Conservation (phyloP, 2,329 filamentous ascomycete species). For the Aspergillus fructus region DNA sequence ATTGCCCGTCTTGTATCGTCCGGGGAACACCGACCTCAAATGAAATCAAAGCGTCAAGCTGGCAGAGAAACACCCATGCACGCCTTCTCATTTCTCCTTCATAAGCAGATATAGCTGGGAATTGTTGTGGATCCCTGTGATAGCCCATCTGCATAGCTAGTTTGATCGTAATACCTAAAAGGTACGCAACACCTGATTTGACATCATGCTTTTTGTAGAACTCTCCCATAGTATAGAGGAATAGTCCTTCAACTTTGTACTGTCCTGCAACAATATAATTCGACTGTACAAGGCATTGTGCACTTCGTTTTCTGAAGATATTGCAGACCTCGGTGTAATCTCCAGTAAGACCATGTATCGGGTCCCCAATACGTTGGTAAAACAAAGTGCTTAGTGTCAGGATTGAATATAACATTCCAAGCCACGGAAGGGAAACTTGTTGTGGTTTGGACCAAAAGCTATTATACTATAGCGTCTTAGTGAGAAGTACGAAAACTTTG, state of each 20-base stretch:
- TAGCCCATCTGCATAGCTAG: constrained; percentile 64
- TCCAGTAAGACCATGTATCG: constrained; percentile 19
- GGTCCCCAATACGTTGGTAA: constrained; percentile 25
- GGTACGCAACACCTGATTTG: constrained; percentile 55
- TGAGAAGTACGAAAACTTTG: not conserved
- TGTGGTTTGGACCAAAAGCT: constrained; percentile 31
- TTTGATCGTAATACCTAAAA: constrained; percentile 56
- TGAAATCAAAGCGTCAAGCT: constrained; percentile 61
- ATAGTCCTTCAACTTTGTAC: constrained; percentile 34
- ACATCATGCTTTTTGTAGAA: constrained; percentile 33
- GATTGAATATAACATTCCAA: constrained; percentile 30
- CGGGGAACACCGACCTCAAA: constrained; percentile 66
- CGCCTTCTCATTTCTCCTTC: constrained; percentile 56
- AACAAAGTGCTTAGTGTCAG: constrained; percentile 29
- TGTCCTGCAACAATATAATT: constrained; percentile 34
- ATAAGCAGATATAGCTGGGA: constrained; percentile 53
- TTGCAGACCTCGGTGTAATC: constrained; percentile 27
- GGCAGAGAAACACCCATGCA: constrained; percentile 43
- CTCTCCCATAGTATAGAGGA: constrained; percentile 30
- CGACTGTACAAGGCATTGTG: constrained; percentile 32
- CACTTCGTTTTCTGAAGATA: constrained; percentile 51
- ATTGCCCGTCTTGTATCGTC: constrained; percentile 60
- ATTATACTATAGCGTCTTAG: constrained; percentile 24
- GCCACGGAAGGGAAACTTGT: constrained; percentile 29
- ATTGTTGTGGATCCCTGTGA: constrained; percentile 58